Base-by-base conservation (phyloP, 78 protist genomes). In the Ministeria vibrans region DNA sequence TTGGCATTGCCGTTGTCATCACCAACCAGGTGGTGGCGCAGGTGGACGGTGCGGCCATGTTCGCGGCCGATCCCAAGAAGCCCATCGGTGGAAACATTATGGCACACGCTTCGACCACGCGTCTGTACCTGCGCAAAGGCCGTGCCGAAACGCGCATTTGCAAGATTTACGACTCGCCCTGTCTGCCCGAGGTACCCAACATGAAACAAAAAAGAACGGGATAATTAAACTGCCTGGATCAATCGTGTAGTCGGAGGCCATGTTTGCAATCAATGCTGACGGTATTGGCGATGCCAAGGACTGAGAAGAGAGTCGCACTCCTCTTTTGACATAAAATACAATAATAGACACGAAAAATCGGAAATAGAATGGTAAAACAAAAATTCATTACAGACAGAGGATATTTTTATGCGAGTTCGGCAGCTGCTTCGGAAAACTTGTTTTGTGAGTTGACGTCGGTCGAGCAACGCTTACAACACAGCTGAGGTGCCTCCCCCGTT, bases 21-120 rank as follows among this genome's bases (percentile, higher is more conserved):
- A 95, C 99, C 13, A 97, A 97, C 77, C 99, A 97, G 85, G 99
- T 99, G 20, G 99, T 98, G 22, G 98, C 99, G 5, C 78, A 87
- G 43, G 95, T 90, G 2, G 96, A 91, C 73, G 96, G 92, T 32
- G 87, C 64, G n/a, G 45, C 69, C 42, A 61, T 79, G 85, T 95
- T 95, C 49, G 76, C 62, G 30, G 79, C 90, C 11, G 90, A 91
- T 73, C 91, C 96, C 15, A 89, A 87, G 75, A 95, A 95, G 87
- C 99, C 99, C 51, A 95, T 98, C 77, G 99, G 99, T 61, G 99
- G 99, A 68, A 90, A 98, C 87, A 96, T 98, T 90, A 93, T 98
- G 84, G 99, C 99, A 1, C 99, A 99, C 79, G 99, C 99, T 0
- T 94, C 99, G 0, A 97, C 99, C 22, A 96, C 99, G 2, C 62